Conservation (phyloP, 2,329 filamentous ascomycete genomes). For the Penicillium sp. region DNA sequence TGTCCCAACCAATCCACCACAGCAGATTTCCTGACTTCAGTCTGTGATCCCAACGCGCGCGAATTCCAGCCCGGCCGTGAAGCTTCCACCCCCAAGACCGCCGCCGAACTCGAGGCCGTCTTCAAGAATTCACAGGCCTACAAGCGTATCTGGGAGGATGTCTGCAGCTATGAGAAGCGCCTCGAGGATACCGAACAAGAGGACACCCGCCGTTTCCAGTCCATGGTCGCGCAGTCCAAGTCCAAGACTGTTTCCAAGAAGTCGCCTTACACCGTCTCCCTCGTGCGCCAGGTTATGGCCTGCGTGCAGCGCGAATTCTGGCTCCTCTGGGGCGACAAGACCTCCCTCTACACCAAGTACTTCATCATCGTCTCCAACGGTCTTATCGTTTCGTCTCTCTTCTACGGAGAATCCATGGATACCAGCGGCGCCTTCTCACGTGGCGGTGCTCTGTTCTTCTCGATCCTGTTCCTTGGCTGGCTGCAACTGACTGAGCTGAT, state of each 20-base stretch:
- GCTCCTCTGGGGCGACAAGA: constrained; percentile 71
- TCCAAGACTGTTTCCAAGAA: constrained; percentile 65
- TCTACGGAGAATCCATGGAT: constrained; percentile 62
- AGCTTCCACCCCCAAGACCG: constrained; percentile 62
- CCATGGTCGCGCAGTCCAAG: constrained; percentile 59
- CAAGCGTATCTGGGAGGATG: constrained; percentile 57
- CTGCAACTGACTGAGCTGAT: constrained; percentile 74
- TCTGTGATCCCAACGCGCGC: constrained; percentile 70
- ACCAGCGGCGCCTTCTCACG: constrained; percentile 61
- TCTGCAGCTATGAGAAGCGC: constrained; percentile 58
- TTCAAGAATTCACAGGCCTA: constrained; percentile 64
- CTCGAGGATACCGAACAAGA: constrained; percentile 55
- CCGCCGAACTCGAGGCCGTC: constrained; percentile 63
- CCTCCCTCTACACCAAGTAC: constrained; percentile 71
- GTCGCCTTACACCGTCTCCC: constrained; percentile 72
- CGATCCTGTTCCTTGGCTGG: constrained; percentile 64
- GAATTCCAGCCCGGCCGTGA: constrained; percentile 64
- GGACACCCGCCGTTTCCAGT: constrained; percentile 63
- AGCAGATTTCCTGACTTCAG: constrained; percentile 71
- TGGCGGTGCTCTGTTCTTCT: constrained; percentile 63
- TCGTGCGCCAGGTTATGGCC: constrained; percentile 61
- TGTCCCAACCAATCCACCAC: constrained; percentile 62
- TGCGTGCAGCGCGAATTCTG: constrained; percentile 69
- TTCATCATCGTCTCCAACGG: constrained; percentile 72
- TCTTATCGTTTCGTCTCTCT: constrained; percentile 73